A percentile compares a stretch with the other conserved stretches of the same genome.
Evolutionary conservation across 2,329 filamentous ascomycete species (phyloP).

Genomic region (Graphiopsis chlorocephala): DNA sequence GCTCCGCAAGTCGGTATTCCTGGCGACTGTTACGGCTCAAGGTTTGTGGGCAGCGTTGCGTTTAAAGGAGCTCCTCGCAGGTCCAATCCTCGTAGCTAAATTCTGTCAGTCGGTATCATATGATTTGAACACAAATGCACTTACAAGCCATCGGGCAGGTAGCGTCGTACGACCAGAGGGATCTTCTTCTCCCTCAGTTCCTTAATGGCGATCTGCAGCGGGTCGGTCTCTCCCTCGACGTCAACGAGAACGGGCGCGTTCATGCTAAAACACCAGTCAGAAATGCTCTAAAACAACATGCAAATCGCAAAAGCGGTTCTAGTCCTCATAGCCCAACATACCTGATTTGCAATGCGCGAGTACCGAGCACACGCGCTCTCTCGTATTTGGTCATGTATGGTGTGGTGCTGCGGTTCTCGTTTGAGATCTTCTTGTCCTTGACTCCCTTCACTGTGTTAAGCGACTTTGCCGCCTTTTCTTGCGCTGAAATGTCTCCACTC

Average conservation of each 20-base stretch:
- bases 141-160: slow-evolving; percentile 94
- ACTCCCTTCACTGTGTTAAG: slow-evolving; percentile 57
- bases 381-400: slow-evolving; percentile 99
- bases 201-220: slow-evolving; percentile 94
- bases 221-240: slow-evolving; percentile 95
- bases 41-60: neutral
- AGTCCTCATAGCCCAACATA: slow-evolving; percentile 42
- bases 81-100: slow-evolving; percentile 96
- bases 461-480: slow-evolving; percentile 39
- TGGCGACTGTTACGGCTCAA: neutral
- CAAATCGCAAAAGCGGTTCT: neutral
- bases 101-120: neutral
- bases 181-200: slow-evolving; percentile 99
- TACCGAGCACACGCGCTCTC: slow-evolving; percentile 86
- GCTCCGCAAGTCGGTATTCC: neutral
- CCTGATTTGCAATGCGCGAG: slow-evolving; percentile 93
- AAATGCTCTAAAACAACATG: neutral
- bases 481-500: slow-evolving; percentile 53
- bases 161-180: slow-evolving; percentile 87
- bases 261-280: slow-evolving; percentile 61
- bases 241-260: slow-evolving; percentile 96
- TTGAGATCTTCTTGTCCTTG: slow-evolving; percentile 82
- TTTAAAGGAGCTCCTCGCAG: slow-evolving; percentile 81
- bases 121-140: slow-evolving; percentile 37
- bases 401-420: slow-evolving; percentile 84